Evolutionary conservation across 805 yeast species (phyloP).

Genomic region (Jamesozyma piceae): DNA sequence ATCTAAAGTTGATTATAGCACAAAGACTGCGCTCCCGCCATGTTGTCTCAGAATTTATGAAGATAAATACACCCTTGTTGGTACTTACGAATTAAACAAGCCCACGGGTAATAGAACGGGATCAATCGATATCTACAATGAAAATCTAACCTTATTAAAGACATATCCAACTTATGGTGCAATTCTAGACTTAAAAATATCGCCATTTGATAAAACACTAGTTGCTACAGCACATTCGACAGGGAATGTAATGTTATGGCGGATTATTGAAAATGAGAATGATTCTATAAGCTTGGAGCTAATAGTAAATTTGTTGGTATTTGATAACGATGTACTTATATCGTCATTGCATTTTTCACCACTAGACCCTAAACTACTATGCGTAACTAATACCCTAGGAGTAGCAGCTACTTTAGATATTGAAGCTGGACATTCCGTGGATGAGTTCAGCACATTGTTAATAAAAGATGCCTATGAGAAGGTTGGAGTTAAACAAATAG

Average conservation of each 20-base stretch:
- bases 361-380: conserved; percentile 28
- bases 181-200: conserved; percentile 65
- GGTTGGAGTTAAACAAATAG: conserved; percentile 4
- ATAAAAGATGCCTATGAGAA: conserved; percentile 7
- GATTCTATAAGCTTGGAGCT: conserved; percentile 15
- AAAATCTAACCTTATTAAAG: conserved; percentile 17
- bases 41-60: conserved; percentile 59
- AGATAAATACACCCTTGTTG: conserved; percentile 48
- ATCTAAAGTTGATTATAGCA: conserved; percentile 9
- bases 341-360: conserved; percentile 60
- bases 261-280: conserved; percentile 2
- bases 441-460: not conserved
- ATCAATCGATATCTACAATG: conserved; percentile 36
- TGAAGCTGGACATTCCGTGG: conserved; percentile 1
- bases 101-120: conserved; percentile 57
- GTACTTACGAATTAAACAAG: conserved; percentile 71
- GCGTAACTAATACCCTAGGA: conserved; percentile 65
- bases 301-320: conserved; percentile 35
- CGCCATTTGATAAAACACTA: conserved; percentile 41
- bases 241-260: conserved; percentile 69
- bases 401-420: conserved; percentile 33
- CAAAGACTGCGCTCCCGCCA: conserved; percentile 61
- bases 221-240: conserved; percentile 70
- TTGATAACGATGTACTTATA: conserved; percentile 42
- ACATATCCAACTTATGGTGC: conserved; percentile 45